Base-by-base conservation (phyloP, 768 basidiomycete species). In the Amanita rubescens region DNA sequence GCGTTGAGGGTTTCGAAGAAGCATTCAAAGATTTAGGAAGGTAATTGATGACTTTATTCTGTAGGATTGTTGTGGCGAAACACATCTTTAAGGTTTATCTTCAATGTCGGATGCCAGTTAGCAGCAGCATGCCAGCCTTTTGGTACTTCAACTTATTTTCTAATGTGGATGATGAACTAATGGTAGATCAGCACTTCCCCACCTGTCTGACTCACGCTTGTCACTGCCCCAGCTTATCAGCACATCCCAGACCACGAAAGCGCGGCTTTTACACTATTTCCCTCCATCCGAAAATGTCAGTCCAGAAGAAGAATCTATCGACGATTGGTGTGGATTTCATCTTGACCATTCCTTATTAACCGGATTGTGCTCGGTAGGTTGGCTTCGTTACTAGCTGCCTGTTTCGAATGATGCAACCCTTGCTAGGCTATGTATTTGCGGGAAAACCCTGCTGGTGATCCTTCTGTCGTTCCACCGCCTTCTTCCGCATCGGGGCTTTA, bases 251-350 rank as follows among this genome's bases (percentile, higher is more conserved):
- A 91, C 89, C 5, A 88, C 82, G 35, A 98, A 98, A 67, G 95
- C 91, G 3, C 81, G 96, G 30, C 78, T 99, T 11, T 74, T 99
- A n/a, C 95, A 99, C 64, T 99, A 99, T 68, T 99, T 94, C 62
- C 89, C 95, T 14, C 82, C 84, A 9, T 65, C 76, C 1, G 75
- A 69, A 43, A 60, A 58, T 17, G 57, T 65, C 17, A 57, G 61
- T 5, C 68, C 72, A 0, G 78, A 84, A 33, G 80, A 85, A 57
- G 85, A 84, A 45, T 73, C 83, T 1, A 70, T 92, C 25, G 92
- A 96, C 58, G 89, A 83, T 58, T 94, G 91, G 82, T 98, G 95
- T 70, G 95, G 95, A 15, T 93, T 93, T 61, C 95, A 98, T 67
- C 74, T 93, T 19, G 96, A 99, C 64, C 93, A 97, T 62, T 87